A percentile compares a stretch with the other conserved stretches of the same genome.
Evolutionary conservation across 176 grass and related monocot genomes (phyloP).

Genomic region (Bolboschoenus planiculmis): DNA sequence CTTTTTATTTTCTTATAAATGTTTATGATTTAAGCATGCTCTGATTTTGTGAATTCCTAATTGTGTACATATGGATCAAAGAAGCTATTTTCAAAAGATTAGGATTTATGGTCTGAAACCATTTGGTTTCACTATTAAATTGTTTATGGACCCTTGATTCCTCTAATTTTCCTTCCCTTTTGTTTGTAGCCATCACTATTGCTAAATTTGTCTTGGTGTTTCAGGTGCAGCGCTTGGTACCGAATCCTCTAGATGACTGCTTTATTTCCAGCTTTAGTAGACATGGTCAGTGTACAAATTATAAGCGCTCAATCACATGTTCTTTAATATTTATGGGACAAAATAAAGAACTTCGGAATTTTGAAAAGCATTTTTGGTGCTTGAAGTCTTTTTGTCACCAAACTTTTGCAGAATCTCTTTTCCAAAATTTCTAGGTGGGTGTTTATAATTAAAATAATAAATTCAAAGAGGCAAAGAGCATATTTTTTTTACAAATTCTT

Average conservation of each 20-base stretch:
- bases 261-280: neutral
- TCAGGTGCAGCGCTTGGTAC: neutral
- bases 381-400: neutral
- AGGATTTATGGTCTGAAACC: neutral
- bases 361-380: neutral
- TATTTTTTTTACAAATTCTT: neutral
- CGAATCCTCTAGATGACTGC: neutral
- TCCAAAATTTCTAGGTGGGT: neutral
- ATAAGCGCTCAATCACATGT: neutral
- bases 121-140: neutral
- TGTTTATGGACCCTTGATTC: neutral
- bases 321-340: neutral
- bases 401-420: neutral
- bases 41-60: conserved; percentile 17
- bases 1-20: neutral
- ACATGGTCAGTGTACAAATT: neutral
- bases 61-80: neutral
- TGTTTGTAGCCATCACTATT: neutral
- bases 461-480: neutral
- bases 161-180: too few species aligned
- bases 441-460: neutral
- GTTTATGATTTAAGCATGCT: neutral
- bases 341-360: neutral
- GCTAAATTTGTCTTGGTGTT: neutral
- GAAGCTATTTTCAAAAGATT: neutral